Percentiles rank a stretch among this genome's conserved stretches.
Evolutionary conservation across 208 protist species (phyloP).

Genomic region (Leishmania martiniquensis): DNA sequence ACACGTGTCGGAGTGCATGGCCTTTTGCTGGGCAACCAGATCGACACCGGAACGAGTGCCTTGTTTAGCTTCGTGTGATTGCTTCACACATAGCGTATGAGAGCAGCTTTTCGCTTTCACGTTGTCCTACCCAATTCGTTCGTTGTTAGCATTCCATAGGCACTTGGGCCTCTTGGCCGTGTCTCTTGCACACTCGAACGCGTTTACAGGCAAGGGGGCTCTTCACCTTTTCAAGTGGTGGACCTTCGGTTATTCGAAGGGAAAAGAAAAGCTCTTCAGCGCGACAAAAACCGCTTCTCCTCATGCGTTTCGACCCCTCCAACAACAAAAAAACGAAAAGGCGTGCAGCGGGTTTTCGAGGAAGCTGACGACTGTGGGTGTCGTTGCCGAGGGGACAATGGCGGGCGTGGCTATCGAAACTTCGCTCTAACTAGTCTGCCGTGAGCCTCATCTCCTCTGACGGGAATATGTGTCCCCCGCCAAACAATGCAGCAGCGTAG

Average conservation of each 20-base stretch:
- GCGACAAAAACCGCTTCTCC: no score
- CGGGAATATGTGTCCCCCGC: neutral
- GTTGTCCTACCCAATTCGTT: neutral
- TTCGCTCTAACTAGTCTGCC: slow-evolving; percentile 18
- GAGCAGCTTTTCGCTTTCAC: neutral
- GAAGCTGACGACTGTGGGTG: slow-evolving; percentile 2
- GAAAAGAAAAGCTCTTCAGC: no score
- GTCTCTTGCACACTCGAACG: no score
- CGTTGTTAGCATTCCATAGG: no score
- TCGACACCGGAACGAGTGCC: neutral
- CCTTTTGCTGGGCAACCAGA: neutral
- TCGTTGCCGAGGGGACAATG: neutral
- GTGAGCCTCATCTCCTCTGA: slow-evolving; percentile 14
- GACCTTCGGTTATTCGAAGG: no score
- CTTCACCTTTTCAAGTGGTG: no score
- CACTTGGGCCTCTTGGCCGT: no score
- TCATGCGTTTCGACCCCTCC: no score
- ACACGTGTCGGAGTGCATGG: neutral
- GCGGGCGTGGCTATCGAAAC: slow-evolving; percentile 6
- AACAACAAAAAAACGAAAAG: no score
- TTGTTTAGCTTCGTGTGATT: neutral
- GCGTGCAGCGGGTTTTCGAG: slow-evolving; percentile 11
- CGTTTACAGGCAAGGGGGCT: no score
- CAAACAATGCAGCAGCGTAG: neutral
- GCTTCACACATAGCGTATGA: neutral